These are phyloP conservation scores for Lojkania enalia DNA, from an alignment of 2,329 filamentous ascomycete species.

Conservation along the genomic window DNA sequence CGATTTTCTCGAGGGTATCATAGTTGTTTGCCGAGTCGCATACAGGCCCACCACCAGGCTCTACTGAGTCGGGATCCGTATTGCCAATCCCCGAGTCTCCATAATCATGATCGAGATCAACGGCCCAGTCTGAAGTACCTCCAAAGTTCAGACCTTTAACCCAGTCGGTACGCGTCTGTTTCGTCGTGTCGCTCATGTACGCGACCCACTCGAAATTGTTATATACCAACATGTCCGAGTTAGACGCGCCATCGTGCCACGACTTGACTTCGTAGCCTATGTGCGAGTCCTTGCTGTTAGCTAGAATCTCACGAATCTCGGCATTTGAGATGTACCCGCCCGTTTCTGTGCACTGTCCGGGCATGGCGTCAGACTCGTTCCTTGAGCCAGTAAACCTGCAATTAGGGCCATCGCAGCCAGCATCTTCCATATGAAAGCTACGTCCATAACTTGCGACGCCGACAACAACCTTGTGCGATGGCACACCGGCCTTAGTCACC, in stretches of 20 bases:
- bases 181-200: slow-evolving; percentile 10
- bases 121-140: slow-evolving; percentile 42
- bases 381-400: slow-evolving; percentile 42
- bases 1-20: slow-evolving; percentile 9
- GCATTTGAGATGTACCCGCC: slow-evolving; percentile 47
- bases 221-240: slow-evolving; percentile 2
- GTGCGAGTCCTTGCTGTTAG: neutral
- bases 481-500: slow-evolving; percentile 39
- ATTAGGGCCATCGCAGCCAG: slow-evolving; percentile 33
- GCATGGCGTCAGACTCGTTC: slow-evolving; percentile 29
- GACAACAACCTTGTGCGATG: slow-evolving; percentile 33
- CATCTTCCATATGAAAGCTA: slow-evolving; percentile 33
- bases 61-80: neutral
- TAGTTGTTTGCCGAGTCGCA: slow-evolving; percentile 4
- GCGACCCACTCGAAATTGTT: slow-evolving; percentile 2
- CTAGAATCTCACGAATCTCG: slow-evolving; percentile 45
- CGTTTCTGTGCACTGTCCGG: slow-evolving; percentile 45
- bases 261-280: neutral
- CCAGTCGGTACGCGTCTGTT: slow-evolving; percentile 3
- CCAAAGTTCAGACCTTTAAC: slow-evolving; percentile 28
- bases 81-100: neutral
- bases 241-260: neutral
- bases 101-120: slow-evolving; percentile 22
- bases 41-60: slow-evolving; percentile 2
- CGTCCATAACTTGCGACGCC: slow-evolving; percentile 38